Conservation (phyloP, 1,284 basidiomycete species). For the Sanghuangporus sanghuang region DNA sequence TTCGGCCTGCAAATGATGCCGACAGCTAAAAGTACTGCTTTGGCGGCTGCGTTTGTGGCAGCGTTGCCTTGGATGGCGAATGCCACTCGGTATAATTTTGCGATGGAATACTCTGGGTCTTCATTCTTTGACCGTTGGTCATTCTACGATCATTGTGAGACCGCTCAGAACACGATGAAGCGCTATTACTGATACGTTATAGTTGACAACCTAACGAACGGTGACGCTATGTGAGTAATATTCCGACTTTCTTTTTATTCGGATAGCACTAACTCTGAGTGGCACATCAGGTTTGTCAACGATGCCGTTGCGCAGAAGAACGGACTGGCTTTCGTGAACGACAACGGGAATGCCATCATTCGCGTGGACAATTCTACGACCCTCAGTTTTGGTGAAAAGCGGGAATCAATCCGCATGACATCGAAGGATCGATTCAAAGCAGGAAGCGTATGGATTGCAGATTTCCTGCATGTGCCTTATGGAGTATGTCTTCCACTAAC, state of each 20-base stretch:
- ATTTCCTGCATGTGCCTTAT: slow-evolving; percentile 66
- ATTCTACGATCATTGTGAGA: slow-evolving; percentile 46
- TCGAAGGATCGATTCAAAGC: slow-evolving; percentile 51
- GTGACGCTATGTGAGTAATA: slow-evolving; percentile 48
- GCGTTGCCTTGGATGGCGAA: neutral
- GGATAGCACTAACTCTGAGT: neutral
- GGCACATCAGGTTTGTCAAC: slow-evolving; percentile 47
- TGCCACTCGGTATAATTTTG: slow-evolving; percentile 33
- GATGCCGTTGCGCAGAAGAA: slow-evolving; percentile 40
- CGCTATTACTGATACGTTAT: neutral
- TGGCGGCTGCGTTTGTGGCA: neutral
- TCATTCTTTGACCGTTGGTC: slow-evolving; percentile 53
- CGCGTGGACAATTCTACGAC: slow-evolving; percentile 63
- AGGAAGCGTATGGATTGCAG: slow-evolving; percentile 63
- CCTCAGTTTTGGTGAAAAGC: slow-evolving; percentile 56
- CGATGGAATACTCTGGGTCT: slow-evolving; percentile 44
- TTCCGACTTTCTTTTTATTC: neutral
- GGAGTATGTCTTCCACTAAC: slow-evolving; percentile 34
- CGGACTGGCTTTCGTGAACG: slow-evolving; percentile 59
- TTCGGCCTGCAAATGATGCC: neutral
- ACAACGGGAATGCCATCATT: slow-evolving; percentile 62
- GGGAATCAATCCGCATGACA: slow-evolving; percentile 65
- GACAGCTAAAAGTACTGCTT: neutral
- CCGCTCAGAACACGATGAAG: neutral
- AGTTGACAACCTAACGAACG: slow-evolving; percentile 70